Evolutionary conservation across 768 basidiomycete genomes (phyloP).

Genomic region (Boletus rubescentipes): DNA sequence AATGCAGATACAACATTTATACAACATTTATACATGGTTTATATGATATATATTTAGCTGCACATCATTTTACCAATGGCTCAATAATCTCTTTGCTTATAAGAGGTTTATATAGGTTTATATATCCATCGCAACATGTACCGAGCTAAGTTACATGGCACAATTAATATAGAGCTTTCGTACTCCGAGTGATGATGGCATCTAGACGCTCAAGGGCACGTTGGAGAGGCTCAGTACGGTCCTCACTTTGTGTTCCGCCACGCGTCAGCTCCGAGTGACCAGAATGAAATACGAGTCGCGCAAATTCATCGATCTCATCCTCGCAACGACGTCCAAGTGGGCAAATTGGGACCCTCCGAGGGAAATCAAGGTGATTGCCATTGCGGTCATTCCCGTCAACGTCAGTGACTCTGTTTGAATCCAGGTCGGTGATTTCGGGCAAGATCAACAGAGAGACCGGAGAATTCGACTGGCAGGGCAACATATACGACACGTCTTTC

Average conservation of each 20-base stretch:
- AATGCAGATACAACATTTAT: too few relatives aligned
- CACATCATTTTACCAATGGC: too few relatives aligned
- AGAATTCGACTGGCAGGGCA: neutral
- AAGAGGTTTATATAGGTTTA: too few relatives aligned
- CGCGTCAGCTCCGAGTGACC: neutral
- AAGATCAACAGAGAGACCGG: neutral
- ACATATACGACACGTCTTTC: neutral
- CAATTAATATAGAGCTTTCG: too few relatives aligned
- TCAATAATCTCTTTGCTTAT: too few relatives aligned
- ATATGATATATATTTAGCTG: too few relatives aligned
- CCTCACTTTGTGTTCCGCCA: neutral
- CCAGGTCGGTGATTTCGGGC: neutral
- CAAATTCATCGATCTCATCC: neutral
- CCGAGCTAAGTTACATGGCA: too few relatives aligned
- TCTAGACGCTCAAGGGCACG: neutral
- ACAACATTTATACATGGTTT: too few relatives aligned
- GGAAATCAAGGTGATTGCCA: neutral
- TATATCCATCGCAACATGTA: too few relatives aligned
- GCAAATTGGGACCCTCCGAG: neutral
- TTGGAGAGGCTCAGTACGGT: neutral
- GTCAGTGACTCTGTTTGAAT: neutral
- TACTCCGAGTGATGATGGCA: too few relatives aligned
- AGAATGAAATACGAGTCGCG: neutral
- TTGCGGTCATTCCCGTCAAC: neutral
- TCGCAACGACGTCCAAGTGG: neutral